Conservation (phyloP, 192 early-diverging fungal species). For the Entomortierella parvispora region DNA sequence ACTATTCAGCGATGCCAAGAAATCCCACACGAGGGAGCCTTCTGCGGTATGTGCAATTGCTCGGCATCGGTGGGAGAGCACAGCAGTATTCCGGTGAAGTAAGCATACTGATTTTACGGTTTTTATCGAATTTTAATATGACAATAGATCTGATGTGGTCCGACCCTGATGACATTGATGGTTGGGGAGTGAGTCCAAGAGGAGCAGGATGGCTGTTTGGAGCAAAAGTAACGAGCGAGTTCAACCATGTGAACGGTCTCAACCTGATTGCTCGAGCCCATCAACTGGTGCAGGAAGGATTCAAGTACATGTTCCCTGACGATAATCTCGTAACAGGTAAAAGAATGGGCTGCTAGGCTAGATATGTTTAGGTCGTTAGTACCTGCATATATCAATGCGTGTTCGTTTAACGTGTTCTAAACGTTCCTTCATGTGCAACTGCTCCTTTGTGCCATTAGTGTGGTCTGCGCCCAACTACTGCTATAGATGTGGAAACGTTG, state of each 20-base stretch:
- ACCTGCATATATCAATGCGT: background rate
- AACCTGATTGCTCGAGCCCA: slow-evolving; percentile 94
- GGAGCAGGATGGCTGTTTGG: slow-evolving; percentile 99
- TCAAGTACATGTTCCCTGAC: slow-evolving; percentile 94
- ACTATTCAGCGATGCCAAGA: slow-evolving; percentile 96
- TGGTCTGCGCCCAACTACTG: slow-evolving; percentile 99
- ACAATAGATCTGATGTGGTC: slow-evolving; percentile 93
- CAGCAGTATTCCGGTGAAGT: too few species aligned
- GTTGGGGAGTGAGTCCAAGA: slow-evolving; percentile 89
- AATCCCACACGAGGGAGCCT: slow-evolving; percentile 94
- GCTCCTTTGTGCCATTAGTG: too few species aligned
- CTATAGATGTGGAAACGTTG: slow-evolving; percentile 97
- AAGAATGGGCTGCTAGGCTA: background rate
- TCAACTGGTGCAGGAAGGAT: slow-evolving; percentile 98
- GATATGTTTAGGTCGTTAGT: background rate
- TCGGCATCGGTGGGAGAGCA: too few species aligned
- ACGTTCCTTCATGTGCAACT: too few species aligned
- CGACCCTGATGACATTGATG: slow-evolving; percentile 95
- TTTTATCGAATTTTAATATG: background rate
- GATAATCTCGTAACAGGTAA: slow-evolving; percentile 89
- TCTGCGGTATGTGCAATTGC: slow-evolving; percentile 65
- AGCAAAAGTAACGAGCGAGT: slow-evolving; percentile 93
- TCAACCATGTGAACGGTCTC: slow-evolving; percentile 93
- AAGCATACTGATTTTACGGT: too few species aligned
- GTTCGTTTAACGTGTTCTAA: too few species aligned